A percentile compares a stretch with the other conserved stretches of the same genome.
Conservation (phyloP, 1,139 yeast genomes). For the Kazachstania sp. region DNA sequence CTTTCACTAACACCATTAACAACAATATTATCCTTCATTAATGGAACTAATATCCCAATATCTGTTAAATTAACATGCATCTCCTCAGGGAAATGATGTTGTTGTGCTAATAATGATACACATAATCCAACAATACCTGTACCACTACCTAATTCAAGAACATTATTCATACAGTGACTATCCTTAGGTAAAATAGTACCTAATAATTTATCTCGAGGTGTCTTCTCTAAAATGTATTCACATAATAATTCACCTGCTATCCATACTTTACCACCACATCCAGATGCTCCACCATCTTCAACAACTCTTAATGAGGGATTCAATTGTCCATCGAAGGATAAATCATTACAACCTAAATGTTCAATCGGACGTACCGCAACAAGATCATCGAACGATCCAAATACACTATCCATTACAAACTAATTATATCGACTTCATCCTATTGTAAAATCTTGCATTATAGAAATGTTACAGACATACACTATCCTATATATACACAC, state of each 20-base stretch:
- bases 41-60: conserved; percentile 35
- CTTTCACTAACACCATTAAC: conserved; percentile 33
- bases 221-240: conserved; percentile 33
- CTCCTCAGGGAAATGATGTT: conserved; percentile 13
- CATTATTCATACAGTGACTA: conserved; percentile 21
- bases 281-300: conserved; percentile 49
- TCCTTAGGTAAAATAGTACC: background rate
- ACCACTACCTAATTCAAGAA: conserved; percentile 48
- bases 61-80: conserved; percentile 38
- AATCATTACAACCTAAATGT: conserved; percentile 35
- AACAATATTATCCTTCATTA: conserved; percentile 39
- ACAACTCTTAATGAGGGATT: conserved; percentile 35
- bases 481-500: too few species aligned
- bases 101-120: conserved; percentile 19
- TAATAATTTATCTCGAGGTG: conserved; percentile 1
- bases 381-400: conserved; percentile 14
- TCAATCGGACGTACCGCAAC: conserved; percentile 20
- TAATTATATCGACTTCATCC: background rate
- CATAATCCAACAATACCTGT: conserved; percentile 45
- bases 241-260: conserved; percentile 48
- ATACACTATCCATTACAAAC: conserved; percentile 10
- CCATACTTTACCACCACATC: conserved; percentile 57
- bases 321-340: conserved; percentile 38
- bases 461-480: too few species aligned
- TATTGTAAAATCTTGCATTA: too few species aligned